Evolutionary conservation across 768 basidiomycete species (phyloP), one percentile per base, ranked within the genome.

Genomic region (Pholiota conissans): DNA sequence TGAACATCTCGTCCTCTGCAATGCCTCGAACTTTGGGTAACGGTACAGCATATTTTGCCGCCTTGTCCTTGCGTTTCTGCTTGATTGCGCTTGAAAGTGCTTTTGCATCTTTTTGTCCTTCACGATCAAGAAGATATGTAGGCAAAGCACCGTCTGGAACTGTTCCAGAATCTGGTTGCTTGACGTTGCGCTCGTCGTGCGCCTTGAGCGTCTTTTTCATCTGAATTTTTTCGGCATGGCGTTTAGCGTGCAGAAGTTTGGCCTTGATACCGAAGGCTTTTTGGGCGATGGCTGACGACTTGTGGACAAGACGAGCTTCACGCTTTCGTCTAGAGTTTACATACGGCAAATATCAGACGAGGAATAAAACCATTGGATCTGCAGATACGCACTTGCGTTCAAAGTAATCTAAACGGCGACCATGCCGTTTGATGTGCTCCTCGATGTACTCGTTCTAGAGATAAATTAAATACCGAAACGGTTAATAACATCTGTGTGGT

Each of bases 1-100:
- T 98, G 82, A 99, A 99, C 91, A 95, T 97, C 80, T 99, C 97
- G 67, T 98, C 97, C 73, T 99, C 97, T 14, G 96, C 95, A 65
- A 99, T 98, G 18, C 97, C 97, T 58, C 96, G 79, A 52, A 99
- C 97, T 76, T 94, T 96, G 49, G 97, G 97, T 60, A 99, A 71
- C 4, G 97, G 97, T 1, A 99, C 97, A 16, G 95, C 86, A 75
- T 93, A 99, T 74, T 97, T 98, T 16, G 96, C 96, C 1, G 96
- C 97, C 78, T 96, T 95, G 79, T 99, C 97, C 73, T 98, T 99
- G 68, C 97, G 86, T 71, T 94, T 93, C 75, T 99, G 94, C 77
- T 99, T 99, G 80, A 99, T 89, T 18, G 97, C 96, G 24, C 89
- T 87, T 14, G 93, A 95, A 35, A 99, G 81, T 3, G 95, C 93